Evolutionary conservation across 2,329 filamentous ascomycete species (phyloP), one percentile per base, ranked within the genome.

Genomic region (Emmonsiellopsis sp.): DNA sequence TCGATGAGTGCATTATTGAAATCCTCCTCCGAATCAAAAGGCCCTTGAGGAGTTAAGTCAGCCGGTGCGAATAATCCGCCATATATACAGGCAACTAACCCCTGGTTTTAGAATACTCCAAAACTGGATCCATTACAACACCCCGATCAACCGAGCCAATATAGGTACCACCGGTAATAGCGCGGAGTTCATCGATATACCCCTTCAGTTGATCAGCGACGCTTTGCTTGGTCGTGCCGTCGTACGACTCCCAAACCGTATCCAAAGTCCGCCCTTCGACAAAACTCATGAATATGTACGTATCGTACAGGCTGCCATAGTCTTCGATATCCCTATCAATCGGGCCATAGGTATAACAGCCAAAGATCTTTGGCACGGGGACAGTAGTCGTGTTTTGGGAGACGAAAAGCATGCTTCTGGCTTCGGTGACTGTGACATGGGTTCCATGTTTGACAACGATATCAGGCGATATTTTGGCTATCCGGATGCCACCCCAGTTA

Each of bases 1-100:
- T 57, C 50, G 16, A 62, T 49, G 30, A 66, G 58, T 30, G 58
- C 58, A 34, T 64, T 54, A 40, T 62, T 63, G 16, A 65, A 60
- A 5, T 54, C 59, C 32, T 58, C 46, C 43, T 65, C 64, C 1
- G 58, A 61, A 45, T 59, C 50, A 47, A 66, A 65, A 7, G 61
- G 64, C 10, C 61, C 60, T 59, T 26, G 49, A n/a, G 2, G 20
- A 26, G 20, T 26, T 31, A 15, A 35, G 40, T 44, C 48, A 55
- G 53, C 26, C 41, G 42, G 6, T 1, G 5, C 45, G n/a, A 30
- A 50, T 38, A 35, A 26, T 52, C 13, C 31, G 10, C 11, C 30
- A 15, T 40, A 56, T 20, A 40, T 26, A 26, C 1, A 26, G 9
- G 35, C 30, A n/a, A 56, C 55, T 11, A 15, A 57, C 50, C 57